Conservation (phyloP, 805 yeast genomes). For the Saccharomycopsis microspora region DNA sequence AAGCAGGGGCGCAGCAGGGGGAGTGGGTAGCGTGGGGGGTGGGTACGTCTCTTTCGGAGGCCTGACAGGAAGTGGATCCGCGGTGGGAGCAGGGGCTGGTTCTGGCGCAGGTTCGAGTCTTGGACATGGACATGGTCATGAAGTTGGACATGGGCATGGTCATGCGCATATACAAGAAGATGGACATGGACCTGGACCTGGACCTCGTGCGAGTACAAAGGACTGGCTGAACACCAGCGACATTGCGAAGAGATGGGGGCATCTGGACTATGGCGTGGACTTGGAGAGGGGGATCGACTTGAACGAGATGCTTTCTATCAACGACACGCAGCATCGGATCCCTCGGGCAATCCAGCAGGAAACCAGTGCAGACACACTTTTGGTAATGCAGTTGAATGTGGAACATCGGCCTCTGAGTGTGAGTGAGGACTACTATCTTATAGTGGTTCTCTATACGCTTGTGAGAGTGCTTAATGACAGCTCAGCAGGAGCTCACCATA, state of each 20-base stretch:
- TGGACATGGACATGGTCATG: no score
- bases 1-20: constrained; percentile 23
- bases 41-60: not conserved
- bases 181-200: not conserved
- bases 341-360: constrained; percentile 43
- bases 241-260: constrained; percentile 15
- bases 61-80: not conserved
- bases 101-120: no score
- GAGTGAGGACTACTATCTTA: constrained; percentile 86
- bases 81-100: not conserved
- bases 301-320: constrained; percentile 19
- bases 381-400: constrained; percentile 67
- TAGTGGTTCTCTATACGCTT: constrained; percentile 81
- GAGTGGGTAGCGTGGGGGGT: no score
- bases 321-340: constrained; percentile 32
- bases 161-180: no score
- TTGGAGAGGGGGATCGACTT: constrained; percentile 11
- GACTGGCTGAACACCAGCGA: constrained; percentile 4
- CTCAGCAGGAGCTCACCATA: constrained; percentile 77
- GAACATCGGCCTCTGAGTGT: constrained; percentile 60
- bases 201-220: not conserved
- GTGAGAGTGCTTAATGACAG: constrained; percentile 79
- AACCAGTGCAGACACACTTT: constrained; percentile 81
- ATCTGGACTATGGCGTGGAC: constrained; percentile 11
- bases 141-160: no score